Evolutionary conservation across 441 rosid genomes (phyloP), one percentile per base, ranked within the genome.

Genomic region (Breynia disticha): DNA sequence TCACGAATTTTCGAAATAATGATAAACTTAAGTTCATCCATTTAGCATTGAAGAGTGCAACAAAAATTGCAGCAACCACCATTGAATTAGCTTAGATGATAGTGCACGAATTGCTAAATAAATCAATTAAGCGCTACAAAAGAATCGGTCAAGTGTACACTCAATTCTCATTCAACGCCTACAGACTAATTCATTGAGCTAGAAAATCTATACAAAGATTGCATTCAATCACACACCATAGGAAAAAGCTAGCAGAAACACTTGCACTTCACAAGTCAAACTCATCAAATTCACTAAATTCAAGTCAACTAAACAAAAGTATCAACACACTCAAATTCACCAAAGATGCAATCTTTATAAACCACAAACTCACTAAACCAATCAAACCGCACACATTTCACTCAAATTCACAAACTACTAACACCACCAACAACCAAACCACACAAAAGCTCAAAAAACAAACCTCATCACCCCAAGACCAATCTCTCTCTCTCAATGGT

Each of bases 391-490:
- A 28, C 3, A 28, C 35, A 28, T 28, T 28, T 28, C 35, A 4
- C 35, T 28, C 7, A 28, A 1, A 28, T 28, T 28, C 5, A 28
- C 35, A 28, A 28, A 3, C 35, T 28, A 28, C 44, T 9, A 11
- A 11, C 22, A 55, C 19, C 38, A 45, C 60, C 49, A 44, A 47
- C 56, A 64, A 51, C 59, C 15, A 19, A 57, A 51, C 21, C 51
- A 51, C 20, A 39, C 49, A 22, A 67, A 50, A 74, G 39, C 22
- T 48, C n/a, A 45, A 13, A 48, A 18, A 56, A 24, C 62, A 37
- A 56, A 90, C 98, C 91, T 91, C 86, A 62, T 86, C 97, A 32
- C 89, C 86, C 98, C 98, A 87, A 13, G 95, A 79, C 56, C 79
- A 83, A 65, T 84, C 61, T 63, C 69, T 79, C 63, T 87, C 95